These are phyloP conservation scores for Saccharomyces jurei DNA, from an alignment of 805 yeast genomes.

Conservation along the genomic window DNA sequence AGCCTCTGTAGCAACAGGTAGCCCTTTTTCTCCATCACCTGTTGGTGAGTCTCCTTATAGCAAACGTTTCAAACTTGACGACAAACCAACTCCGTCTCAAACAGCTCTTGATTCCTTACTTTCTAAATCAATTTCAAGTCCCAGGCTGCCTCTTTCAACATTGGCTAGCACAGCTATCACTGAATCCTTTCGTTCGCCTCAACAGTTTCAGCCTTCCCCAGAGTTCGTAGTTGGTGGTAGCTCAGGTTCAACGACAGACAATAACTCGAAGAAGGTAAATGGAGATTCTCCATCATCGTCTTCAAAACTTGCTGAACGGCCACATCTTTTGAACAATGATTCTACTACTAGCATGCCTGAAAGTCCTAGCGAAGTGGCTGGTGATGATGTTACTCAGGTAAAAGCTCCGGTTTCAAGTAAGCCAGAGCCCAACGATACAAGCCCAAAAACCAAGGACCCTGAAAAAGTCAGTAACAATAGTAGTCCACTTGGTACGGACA, in stretches of 20 bases:
- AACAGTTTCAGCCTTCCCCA: neutral
- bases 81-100: constrained; percentile 25
- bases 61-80: constrained; percentile 20
- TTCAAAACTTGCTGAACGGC: neutral
- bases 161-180: neutral
- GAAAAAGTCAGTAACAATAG: neutral
- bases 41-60: constrained; percentile 14
- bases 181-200: neutral
- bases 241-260: neutral
- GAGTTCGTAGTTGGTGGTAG: neutral
- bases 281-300: neutral
- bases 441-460: neutral
- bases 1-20: constrained; percentile 1
- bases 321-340: constrained; percentile 1
- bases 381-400: neutral
- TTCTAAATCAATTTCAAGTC: constrained; percentile 20
- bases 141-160: constrained; percentile 6
- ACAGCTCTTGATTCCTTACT: constrained; percentile 28
- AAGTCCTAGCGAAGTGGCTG: neutral
- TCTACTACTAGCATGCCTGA: constrained; percentile 1
- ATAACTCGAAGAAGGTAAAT: neutral
- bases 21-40: constrained; percentile 16
- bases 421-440: constrained; percentile 3
- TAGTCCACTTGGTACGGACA: neutral
- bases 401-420: neutral